A percentile compares a stretch with the other conserved stretches of the same genome.
These are phyloP conservation scores for Arachis monticola DNA, from an alignment of 331 rosid species.

Conservation along the genomic window DNA sequence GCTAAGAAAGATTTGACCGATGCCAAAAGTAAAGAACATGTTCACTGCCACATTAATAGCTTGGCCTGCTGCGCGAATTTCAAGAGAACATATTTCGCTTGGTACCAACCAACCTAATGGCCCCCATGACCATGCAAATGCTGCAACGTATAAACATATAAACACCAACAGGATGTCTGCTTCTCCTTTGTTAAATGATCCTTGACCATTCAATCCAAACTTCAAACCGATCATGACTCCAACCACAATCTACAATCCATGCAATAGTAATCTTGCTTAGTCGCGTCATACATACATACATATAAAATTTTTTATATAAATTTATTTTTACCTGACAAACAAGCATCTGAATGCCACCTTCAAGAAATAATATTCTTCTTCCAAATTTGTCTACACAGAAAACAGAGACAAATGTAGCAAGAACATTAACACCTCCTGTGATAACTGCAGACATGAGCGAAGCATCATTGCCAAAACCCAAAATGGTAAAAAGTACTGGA, in stretches of 20 bases:
- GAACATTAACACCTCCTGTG: conserved; percentile 11
- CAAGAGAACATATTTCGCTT: conserved; percentile 5
- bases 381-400: not conserved
- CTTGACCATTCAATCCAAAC: conserved; percentile 15
- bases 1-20: conserved; percentile 8
- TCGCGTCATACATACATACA: no score
- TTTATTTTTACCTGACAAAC: conserved; percentile 2
- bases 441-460: conserved; percentile 27
- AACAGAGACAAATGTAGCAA: conserved; percentile 21
- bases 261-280: no score
- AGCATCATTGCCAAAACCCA: conserved; percentile 13
- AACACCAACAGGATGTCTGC: not conserved
- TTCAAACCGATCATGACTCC: not conserved
- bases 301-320: no score
- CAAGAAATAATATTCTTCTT: conserved; percentile 17
- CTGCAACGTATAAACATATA: conserved; percentile 14
- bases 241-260: not conserved
- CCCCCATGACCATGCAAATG: conserved; percentile 28
- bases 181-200: not conserved
- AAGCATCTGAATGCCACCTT: conserved; percentile 22
- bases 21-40: conserved; percentile 1
- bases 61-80: conserved; percentile 16
- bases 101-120: conserved; percentile 24
- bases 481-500: conserved; percentile 13
- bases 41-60: conserved; percentile 23